Evolutionary conservation across 176 grass and related monocot species (phyloP).

Genomic region (Bonia amplexicaulis): DNA sequence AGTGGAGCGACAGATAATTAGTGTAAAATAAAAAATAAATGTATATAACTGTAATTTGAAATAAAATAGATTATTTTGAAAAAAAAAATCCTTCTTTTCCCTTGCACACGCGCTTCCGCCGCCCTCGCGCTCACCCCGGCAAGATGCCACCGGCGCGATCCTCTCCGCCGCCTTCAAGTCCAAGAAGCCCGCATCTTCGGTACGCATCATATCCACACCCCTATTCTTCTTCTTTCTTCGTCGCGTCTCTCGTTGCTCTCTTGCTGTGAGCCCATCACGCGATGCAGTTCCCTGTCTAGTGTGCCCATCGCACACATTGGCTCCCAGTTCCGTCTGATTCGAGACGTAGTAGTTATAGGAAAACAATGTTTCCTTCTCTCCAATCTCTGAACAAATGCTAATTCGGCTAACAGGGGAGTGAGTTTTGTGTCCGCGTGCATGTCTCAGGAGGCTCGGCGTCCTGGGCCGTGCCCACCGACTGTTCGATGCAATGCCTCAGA

Average conservation of each 20-base stretch:
- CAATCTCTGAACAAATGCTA: neutral
- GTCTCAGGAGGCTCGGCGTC: neutral
- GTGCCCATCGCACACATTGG: neutral
- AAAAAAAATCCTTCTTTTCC: too few species aligned
- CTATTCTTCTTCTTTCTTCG: too few species aligned
- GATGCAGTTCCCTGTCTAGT: neutral
- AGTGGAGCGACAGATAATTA: too few species aligned
- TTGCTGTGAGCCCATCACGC: neutral
- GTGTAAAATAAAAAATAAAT: too few species aligned
- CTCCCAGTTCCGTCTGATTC: neutral
- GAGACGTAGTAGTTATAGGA: too few species aligned
- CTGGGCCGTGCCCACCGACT: neutral
- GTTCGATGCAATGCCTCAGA: constrained; percentile 9
- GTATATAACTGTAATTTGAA: too few species aligned
- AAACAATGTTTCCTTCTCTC: neutral
- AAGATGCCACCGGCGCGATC: neutral
- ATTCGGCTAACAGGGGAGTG: neutral
- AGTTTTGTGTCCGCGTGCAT: neutral
- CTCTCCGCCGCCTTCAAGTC: too few species aligned
- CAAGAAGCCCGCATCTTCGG: too few species aligned
- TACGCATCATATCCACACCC: too few species aligned
- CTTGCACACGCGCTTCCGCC: too few species aligned
- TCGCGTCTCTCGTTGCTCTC: too few species aligned
- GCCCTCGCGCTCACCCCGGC: neutral
- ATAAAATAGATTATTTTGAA: too few species aligned